phyloP scores from a whole-genome alignment of 129 eudicot species.

The Flaveria brownii region DNA sequence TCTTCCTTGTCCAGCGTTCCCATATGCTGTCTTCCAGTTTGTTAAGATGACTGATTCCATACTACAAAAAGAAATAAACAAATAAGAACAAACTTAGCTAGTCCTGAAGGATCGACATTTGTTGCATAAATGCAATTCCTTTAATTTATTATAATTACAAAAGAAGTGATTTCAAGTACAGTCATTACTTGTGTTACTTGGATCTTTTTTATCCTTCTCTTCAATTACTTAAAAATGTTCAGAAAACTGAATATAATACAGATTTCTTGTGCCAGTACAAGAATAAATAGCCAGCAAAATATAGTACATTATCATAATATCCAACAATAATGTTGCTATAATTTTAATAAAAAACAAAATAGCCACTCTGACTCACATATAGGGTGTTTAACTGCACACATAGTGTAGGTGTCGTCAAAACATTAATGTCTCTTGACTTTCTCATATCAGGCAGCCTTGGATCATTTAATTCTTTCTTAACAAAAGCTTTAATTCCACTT shows the following conservation, averaged over 20 bases:
- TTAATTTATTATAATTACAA: not conserved
- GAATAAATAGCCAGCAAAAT: not conserved
- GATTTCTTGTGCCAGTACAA: not conserved
- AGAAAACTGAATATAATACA: not conserved
- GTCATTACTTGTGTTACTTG: slow-evolving; percentile 12
- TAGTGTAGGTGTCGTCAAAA: slow-evolving; percentile 73
- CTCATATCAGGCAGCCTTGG: slow-evolving; percentile 82
- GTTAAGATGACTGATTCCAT: slow-evolving; percentile 84
- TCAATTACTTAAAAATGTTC: not conserved
- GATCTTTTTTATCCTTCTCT: not conserved
- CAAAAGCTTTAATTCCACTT: slow-evolving; percentile 79
- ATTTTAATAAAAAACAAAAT: not conserved
- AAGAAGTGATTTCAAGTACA: not conserved
- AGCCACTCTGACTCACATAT: slow-evolving; percentile 58
- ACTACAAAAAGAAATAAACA: slow-evolving; percentile 39
- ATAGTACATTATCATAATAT: slow-evolving; percentile 14
- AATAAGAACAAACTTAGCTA: slow-evolving; percentile 24
- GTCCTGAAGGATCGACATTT: slow-evolving; percentile 11
- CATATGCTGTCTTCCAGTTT: slow-evolving; percentile 96
- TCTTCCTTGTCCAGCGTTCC: slow-evolving; percentile 82
- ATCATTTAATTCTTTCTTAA: slow-evolving; percentile 75
- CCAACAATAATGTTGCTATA: slow-evolving; percentile 3
- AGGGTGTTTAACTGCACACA: slow-evolving; percentile 93
- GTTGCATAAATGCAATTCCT: slow-evolving; percentile 17
- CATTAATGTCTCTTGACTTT: slow-evolving; percentile 76